Evolutionary conservation across 208 protist genomes (phyloP).

Genomic region (Wallacemonas sp.): DNA sequence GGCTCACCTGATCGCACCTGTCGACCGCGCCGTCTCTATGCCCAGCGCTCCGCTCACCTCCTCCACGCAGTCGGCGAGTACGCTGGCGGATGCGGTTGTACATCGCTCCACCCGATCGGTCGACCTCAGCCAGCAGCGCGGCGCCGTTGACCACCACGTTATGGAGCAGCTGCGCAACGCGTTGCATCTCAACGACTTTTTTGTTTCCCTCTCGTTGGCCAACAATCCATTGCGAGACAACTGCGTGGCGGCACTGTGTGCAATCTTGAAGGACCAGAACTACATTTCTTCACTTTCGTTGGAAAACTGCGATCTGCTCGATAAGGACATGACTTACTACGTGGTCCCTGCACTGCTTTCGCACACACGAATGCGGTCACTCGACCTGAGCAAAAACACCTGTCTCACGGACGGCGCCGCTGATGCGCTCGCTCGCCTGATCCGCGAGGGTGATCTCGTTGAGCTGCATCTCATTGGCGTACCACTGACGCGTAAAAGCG

Average conservation of each 20-base stretch:
- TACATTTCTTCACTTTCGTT: constrained; percentile 53
- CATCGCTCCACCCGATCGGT: constrained; percentile 29
- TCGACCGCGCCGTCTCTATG: too few species aligned
- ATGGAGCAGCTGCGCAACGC: constrained; percentile 48
- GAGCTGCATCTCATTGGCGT: constrained; percentile 52
- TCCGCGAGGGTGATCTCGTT: constrained; percentile 38
- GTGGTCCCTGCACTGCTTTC: constrained; percentile 47
- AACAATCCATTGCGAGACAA: constrained; percentile 64
- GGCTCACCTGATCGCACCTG: too few species aligned
- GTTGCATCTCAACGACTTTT: constrained; percentile 54
- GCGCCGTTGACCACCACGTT: constrained; percentile 46
- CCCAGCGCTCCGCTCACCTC: not conserved
- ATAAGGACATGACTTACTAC: constrained; percentile 64
- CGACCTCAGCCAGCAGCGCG: constrained; percentile 67
- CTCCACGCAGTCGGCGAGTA: not conserved
- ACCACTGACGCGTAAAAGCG: constrained; percentile 29
- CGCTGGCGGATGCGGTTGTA: constrained; percentile 18
- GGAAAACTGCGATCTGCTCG: constrained; percentile 49
- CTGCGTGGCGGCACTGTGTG: constrained; percentile 51
- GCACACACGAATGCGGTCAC: constrained; percentile 22
- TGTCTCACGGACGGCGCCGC: constrained; percentile 49
- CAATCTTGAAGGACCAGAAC: constrained; percentile 53
- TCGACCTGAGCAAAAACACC: constrained; percentile 74
- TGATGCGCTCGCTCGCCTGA: constrained; percentile 36
- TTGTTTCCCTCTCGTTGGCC: constrained; percentile 51